Conservation (phyloP, 345 rosid species). For the Salix suchowensis region DNA sequence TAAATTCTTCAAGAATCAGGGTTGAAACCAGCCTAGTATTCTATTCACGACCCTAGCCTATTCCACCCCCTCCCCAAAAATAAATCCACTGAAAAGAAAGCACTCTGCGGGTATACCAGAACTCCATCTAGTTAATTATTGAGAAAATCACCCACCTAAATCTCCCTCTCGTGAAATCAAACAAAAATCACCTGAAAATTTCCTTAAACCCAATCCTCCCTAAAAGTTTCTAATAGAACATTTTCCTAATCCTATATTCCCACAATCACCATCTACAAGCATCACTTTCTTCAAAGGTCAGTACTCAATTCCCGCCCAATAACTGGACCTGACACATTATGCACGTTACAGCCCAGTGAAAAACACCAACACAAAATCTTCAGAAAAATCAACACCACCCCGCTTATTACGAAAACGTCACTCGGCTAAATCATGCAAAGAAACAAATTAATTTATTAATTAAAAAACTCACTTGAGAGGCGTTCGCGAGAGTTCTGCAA, state of each 20-base stretch:
- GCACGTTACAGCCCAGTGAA: neutral
- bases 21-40: neutral
- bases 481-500: conserved; percentile 76
- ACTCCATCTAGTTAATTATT: neutral
- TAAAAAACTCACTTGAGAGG: conserved; percentile 49
- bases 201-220: neutral
- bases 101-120: neutral
- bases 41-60: neutral
- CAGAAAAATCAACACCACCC: neutral
- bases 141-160: neutral
- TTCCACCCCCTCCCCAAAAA: neutral
- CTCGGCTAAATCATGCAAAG: neutral
- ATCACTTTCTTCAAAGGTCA: neutral
- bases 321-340: neutral
- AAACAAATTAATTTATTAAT: neutral
- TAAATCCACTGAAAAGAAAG: neutral
- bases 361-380: neutral
- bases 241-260: neutral
- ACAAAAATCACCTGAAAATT: neutral
- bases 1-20: neutral
- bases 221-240: neutral
- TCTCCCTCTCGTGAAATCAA: neutral
- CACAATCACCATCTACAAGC: neutral
- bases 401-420: neutral
- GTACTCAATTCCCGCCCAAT: neutral